Conservation (phyloP, 768 basidiomycete species). For the Cystobasidium ongulense region DNA sequence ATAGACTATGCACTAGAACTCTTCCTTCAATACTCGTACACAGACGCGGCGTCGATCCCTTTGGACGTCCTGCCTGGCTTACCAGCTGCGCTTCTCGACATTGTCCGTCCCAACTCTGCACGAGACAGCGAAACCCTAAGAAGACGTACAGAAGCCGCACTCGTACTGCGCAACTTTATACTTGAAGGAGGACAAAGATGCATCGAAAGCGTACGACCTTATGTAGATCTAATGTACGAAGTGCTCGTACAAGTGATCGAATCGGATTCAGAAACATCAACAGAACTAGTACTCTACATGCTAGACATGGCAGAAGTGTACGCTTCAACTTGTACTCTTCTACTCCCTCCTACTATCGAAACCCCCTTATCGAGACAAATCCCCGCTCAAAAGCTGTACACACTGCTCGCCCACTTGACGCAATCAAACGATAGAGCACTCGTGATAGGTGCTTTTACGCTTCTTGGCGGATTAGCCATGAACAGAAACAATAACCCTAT, state of each 20-base stretch:
- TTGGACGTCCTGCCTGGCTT: conserved; percentile 67
- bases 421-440: conserved; percentile 64
- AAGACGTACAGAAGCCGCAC: conserved; percentile 75
- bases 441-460: conserved; percentile 59
- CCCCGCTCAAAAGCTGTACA: conserved; percentile 51
- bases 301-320: conserved; percentile 44
- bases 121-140: conserved; percentile 43
- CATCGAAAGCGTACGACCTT: conserved; percentile 53
- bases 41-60: conserved; percentile 59
- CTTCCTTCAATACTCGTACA: conserved; percentile 67
- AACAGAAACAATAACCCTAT: conserved; percentile 38
- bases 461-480: conserved; percentile 53
- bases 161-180: conserved; percentile 75
- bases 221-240: conserved; percentile 45
- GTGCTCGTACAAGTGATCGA: conserved; percentile 32
- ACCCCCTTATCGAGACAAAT: conserved; percentile 38
- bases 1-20: conserved; percentile 83
- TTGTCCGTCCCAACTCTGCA: conserved; percentile 33
- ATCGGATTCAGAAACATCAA: conserved; percentile 13
- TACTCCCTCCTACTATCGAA: conserved; percentile 48
- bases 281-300: conserved; percentile 45
- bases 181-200: conserved; percentile 56
- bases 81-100: conserved; percentile 68
- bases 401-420: conserved; percentile 46
- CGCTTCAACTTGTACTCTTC: conserved; percentile 34